These are phyloP conservation scores for Suhomyces faveliae DNA, from an alignment of 805 yeast species.

Conservation along the genomic window DNA sequence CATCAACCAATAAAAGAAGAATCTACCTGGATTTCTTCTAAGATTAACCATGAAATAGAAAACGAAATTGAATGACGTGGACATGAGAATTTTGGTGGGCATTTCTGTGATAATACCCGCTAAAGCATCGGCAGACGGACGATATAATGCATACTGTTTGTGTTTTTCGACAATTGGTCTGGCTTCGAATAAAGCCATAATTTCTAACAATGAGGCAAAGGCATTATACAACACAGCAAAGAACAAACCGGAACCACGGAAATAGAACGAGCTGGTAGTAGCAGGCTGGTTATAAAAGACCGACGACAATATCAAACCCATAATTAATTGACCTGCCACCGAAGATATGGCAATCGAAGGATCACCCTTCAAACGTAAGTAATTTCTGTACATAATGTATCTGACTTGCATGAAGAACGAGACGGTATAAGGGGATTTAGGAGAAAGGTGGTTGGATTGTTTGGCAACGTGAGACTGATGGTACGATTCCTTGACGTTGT, in stretches of 20 bases:
- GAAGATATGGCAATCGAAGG: constrained; percentile 45
- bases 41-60: constrained; percentile 55
- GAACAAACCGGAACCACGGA: constrained; percentile 64
- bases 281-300: constrained; percentile 52
- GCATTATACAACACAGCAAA: constrained; percentile 65
- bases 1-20: constrained; percentile 52
- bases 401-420: constrained; percentile 53
- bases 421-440: constrained; percentile 53
- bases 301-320: constrained; percentile 58
- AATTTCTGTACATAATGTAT: constrained; percentile 45
- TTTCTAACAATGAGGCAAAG: constrained; percentile 58
- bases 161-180: constrained; percentile 61
- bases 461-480: constrained; percentile 23
- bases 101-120: constrained; percentile 60
- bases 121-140: constrained; percentile 63
- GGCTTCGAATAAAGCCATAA: constrained; percentile 52
- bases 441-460: constrained; percentile 24
- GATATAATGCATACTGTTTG: constrained; percentile 54
- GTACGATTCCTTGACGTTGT: constrained; percentile 18
- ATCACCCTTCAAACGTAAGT: constrained; percentile 50
- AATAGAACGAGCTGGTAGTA: constrained; percentile 48
- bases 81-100: constrained; percentile 47
- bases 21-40: constrained; percentile 50
- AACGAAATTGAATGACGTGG: constrained; percentile 48
- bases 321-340: constrained; percentile 44